Percentiles rank a stretch among this genome's conserved stretches.
phyloP scores from a whole-genome alignment of 371 early-diverging fungal genomes.

The Basidiobolus meristosporus region DNA sequence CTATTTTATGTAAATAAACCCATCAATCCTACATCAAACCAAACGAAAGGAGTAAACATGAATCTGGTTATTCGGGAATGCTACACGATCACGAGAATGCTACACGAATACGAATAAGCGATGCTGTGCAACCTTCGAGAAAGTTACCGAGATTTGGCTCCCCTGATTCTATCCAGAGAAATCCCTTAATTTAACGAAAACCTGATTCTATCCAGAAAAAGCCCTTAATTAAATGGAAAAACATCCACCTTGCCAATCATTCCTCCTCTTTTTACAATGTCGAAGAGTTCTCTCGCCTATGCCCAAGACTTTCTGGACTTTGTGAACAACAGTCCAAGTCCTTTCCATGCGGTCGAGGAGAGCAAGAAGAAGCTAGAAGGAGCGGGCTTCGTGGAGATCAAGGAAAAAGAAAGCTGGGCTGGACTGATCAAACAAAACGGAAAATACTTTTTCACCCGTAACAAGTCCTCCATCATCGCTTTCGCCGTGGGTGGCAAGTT shows the following conservation, averaged over 20 bases:
- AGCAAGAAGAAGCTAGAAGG: conserved; percentile 33
- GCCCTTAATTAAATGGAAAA: no score
- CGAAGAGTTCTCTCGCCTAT: not conserved
- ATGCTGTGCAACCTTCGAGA: no score
- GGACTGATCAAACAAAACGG: conserved; percentile 46
- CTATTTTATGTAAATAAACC: no score
- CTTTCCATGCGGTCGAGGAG: conserved; percentile 85
- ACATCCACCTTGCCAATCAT: not conserved
- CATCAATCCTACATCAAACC: no score
- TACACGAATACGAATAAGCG: no score
- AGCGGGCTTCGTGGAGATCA: conserved; percentile 69
- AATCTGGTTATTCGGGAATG: no score
- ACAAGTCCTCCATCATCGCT: conserved; percentile 75
- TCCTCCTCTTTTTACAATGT: not conserved
- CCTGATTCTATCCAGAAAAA: no score
- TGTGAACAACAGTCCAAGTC: conserved; percentile 80
- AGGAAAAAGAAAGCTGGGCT: conserved; percentile 71
- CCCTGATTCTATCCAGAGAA: no score
- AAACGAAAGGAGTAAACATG: no score
- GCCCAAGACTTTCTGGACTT: conserved; percentile 56
- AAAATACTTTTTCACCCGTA: conserved; percentile 89
- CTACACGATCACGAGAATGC: no score
- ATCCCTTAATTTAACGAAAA: no score
- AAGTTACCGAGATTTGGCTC: no score
- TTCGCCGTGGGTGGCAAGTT: conserved; percentile 81